phyloP scores from a whole-genome alignment of 208 protist species.

The Phytomonas sp. region DNA sequence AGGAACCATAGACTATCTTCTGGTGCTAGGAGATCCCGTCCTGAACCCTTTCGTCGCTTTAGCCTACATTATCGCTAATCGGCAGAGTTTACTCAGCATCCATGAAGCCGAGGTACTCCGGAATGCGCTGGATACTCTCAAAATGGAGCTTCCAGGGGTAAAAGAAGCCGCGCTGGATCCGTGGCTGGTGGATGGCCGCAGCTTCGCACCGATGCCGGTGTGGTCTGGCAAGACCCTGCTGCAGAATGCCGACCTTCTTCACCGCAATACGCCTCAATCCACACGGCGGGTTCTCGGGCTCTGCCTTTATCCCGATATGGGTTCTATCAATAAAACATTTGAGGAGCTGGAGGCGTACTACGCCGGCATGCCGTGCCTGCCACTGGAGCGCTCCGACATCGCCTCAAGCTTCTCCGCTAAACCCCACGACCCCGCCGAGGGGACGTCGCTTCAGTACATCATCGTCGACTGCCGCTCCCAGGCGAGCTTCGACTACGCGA shows the following conservation, averaged over 20 bases:
- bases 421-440: not conserved
- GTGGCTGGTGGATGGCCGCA: conserved; percentile 33
- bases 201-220: conserved; percentile 39
- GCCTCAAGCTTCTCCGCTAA: conserved; percentile 36
- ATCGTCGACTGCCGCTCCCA: conserved; percentile 81
- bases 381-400: conserved; percentile 70
- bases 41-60: conserved; percentile 66
- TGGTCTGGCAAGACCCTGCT: conserved; percentile 55
- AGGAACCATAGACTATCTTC: conserved; percentile 65
- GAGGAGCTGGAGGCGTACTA: conserved; percentile 58
- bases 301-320: conserved; percentile 43
- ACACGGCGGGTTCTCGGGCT: conserved; percentile 58
- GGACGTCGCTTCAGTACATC: conserved; percentile 46
- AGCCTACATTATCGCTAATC: conserved; percentile 52
- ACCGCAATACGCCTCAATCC: conserved; percentile 56
- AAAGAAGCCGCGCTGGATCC: conserved; percentile 35
- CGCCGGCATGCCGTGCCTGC: conserved; percentile 33
- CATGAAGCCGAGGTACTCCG: conserved; percentile 25
- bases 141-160: conserved; percentile 25
- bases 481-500: conserved; percentile 73
- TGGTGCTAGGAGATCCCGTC: conserved; percentile 58
- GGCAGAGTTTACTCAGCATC: conserved; percentile 33
- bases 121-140: conserved; percentile 16
- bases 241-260: conserved; percentile 71
- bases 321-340: conserved; percentile 35